Conservation (phyloP, 345 rosid species). For the Conringia planisiliqua region DNA sequence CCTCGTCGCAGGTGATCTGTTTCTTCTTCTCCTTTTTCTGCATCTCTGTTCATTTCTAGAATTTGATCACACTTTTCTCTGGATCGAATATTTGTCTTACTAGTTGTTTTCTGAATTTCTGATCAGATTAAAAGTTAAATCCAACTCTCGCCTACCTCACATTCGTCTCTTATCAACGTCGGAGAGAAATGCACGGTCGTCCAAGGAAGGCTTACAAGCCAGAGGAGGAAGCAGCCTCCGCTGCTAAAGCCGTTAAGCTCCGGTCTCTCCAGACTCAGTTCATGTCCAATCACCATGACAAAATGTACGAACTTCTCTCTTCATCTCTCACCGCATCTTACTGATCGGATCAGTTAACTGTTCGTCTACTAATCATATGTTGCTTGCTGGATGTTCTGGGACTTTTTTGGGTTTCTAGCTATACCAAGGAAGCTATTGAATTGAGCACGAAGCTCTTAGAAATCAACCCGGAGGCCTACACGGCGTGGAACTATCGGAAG, state of each 20-base stretch:
- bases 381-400: neutral
- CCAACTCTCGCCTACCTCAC: neutral
- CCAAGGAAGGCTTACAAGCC: constrained; percentile 64
- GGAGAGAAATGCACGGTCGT: constrained; percentile 76
- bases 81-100: neutral
- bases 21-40: neutral
- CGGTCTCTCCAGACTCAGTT: constrained; percentile 64
- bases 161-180: neutral
- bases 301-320: constrained; percentile 44
- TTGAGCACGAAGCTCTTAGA: constrained; percentile 76
- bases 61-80: neutral
- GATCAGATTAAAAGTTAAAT: constrained; percentile 6
- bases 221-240: constrained; percentile 61
- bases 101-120: neutral
- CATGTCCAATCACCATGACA: constrained; percentile 56
- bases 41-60: neutral
- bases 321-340: neutral
- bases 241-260: constrained; percentile 71
- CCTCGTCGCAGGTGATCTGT: constrained; percentile 7
- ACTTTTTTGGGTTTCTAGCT: constrained; percentile 39
- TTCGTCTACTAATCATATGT: neutral
- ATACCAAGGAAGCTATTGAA: constrained; percentile 72
- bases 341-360: neutral
- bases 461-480: constrained; percentile 80
- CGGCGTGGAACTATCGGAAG: constrained; percentile 89